These are phyloP conservation scores for Diaporthe humulicola DNA, from an alignment of 2,329 filamentous ascomycete species.

Conservation along the genomic window DNA sequence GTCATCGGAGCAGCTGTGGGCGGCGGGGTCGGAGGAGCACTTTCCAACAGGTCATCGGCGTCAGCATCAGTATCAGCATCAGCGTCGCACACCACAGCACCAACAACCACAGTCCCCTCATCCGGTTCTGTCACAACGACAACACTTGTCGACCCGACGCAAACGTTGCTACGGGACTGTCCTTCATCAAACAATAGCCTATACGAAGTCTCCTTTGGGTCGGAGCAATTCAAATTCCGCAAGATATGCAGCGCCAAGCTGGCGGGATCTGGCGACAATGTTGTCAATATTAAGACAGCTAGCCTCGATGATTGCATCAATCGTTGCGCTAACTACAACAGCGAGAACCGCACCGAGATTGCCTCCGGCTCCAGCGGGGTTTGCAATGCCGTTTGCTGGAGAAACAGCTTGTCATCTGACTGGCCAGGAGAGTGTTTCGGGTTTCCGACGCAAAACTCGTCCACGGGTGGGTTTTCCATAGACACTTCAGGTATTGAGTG, in stretches of 20 bases:
- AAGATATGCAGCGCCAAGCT: not conserved
- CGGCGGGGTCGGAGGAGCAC: not conserved
- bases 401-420: not conserved
- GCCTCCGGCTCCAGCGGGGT: not conserved
- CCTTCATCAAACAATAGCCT: not conserved
- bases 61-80: too few species aligned
- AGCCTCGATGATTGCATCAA: not conserved
- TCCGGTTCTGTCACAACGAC: not conserved
- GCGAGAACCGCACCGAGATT: not conserved
- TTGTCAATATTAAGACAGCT: not conserved
- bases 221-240: not conserved
- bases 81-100: not conserved
- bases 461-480: not conserved
- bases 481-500: not conserved
- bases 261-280: not conserved
- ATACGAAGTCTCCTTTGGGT: not conserved
- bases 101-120: not conserved
- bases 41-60: not conserved
- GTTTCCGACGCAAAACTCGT: not conserved
- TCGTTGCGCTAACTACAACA: not conserved
- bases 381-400: not conserved
- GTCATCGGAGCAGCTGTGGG: slow-evolving; percentile 2
- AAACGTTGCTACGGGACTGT: slow-evolving; percentile 8
- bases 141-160: not conserved
- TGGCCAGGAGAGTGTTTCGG: not conserved